Evolutionary conservation across 2,329 filamentous ascomycete species (phyloP).

Genomic region (Cladosporium sp.): DNA sequence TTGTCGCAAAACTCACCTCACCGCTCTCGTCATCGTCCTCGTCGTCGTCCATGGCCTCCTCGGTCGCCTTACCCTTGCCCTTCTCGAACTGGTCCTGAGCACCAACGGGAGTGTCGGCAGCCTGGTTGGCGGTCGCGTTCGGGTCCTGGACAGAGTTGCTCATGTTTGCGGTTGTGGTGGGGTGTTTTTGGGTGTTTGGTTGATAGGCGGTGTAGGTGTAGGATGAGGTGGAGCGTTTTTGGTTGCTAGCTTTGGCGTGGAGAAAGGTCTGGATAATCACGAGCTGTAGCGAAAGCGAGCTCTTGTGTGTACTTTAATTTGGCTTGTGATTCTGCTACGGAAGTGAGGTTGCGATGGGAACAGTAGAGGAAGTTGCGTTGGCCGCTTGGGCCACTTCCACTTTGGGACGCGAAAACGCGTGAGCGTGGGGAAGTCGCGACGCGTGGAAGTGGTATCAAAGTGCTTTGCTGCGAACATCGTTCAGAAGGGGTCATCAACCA

Average conservation of each 20-base stretch:
- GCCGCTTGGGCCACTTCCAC: background rate
- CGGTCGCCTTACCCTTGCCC: constrained; percentile 79
- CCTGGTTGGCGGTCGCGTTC: constrained; percentile 20
- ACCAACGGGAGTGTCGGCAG: constrained; percentile 24
- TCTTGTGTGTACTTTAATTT: background rate
- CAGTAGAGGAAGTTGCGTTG: background rate
- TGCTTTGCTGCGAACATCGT: background rate
- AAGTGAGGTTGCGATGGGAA: constrained; percentile 11
- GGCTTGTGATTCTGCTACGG: constrained; percentile 6
- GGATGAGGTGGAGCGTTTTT: background rate
- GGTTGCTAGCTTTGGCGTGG: background rate
- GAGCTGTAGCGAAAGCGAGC: background rate
- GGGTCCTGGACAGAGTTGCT: constrained; percentile 24
- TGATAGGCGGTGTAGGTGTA: constrained; percentile 10
- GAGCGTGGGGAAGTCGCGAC: too few relatives aligned
- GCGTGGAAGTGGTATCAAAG: background rate
- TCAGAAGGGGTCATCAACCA: too few relatives aligned
- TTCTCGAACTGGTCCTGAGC: constrained; percentile 54
- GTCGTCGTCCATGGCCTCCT: constrained; percentile 60
- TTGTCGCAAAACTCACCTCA: constrained; percentile 24
- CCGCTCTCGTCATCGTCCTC: constrained; percentile 39
- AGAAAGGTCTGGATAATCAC: background rate
- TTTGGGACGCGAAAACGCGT: too few relatives aligned
- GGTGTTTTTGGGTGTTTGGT: background rate
- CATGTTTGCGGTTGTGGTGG: constrained; percentile 18